phyloP scores from a whole-genome alignment of 345 rosid genomes.

The Cardamine chenopodiifolia region DNA sequence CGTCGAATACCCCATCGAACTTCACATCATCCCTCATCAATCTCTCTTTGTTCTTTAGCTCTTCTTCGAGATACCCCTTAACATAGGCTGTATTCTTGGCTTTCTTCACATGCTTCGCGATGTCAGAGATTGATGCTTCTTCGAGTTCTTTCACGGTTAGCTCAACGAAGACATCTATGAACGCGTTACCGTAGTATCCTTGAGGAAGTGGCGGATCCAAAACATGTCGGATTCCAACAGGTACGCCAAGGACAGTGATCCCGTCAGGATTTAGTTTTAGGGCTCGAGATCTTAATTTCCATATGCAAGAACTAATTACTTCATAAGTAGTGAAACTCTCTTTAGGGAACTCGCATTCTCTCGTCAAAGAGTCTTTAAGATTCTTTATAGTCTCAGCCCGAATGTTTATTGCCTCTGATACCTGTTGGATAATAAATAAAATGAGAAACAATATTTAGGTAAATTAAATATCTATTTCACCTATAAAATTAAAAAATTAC shows the following conservation, averaged over 20 bases:
- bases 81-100: slow-evolving; percentile 16
- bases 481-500: neutral
- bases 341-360: neutral
- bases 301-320: slow-evolving; percentile 46
- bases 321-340: slow-evolving; percentile 48
- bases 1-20: slow-evolving; percentile 38
- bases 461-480: neutral
- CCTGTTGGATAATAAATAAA: neutral
- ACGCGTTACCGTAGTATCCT: slow-evolving; percentile 54
- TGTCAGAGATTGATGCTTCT: slow-evolving; percentile 40
- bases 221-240: slow-evolving; percentile 44
- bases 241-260: slow-evolving; percentile 32
- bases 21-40: neutral
- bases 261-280: slow-evolving; percentile 46
- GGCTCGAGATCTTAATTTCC: slow-evolving; percentile 53
- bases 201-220: slow-evolving; percentile 47
- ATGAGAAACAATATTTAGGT: neutral
- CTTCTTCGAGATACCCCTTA: neutral
- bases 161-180: slow-evolving; percentile 36
- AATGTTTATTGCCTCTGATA: slow-evolving; percentile 12
- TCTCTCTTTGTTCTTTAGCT: slow-evolving; percentile 37
- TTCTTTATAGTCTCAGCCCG: neutral
- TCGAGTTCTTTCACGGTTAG: slow-evolving; percentile 43
- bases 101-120: slow-evolving; percentile 38
- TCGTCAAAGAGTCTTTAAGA: slow-evolving; percentile 10